Evolutionary conservation across 139 green algal genomes (phyloP).

Genomic region (Eudorina sp.): DNA sequence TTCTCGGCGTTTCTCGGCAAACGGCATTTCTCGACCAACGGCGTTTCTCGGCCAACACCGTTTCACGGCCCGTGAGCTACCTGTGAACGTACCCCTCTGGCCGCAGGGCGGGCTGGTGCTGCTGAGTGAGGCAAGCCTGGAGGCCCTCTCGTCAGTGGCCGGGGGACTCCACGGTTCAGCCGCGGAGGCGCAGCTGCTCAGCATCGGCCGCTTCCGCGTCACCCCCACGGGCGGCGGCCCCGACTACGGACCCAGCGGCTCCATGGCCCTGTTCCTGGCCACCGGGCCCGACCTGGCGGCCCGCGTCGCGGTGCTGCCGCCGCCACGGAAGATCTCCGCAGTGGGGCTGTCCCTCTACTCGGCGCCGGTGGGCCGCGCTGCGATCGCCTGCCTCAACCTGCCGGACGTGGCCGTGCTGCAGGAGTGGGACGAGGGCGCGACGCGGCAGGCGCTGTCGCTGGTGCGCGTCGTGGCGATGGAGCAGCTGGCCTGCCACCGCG

Average conservation of each 20-base stretch:
- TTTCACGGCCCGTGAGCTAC: too few relatives aligned
- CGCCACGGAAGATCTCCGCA: slow-evolving; percentile 16
- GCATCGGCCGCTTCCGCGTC: slow-evolving; percentile 22
- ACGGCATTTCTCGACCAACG: too few relatives aligned
- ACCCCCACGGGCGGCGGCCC: neutral
- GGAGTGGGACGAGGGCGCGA: neutral
- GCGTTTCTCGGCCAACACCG: too few relatives aligned
- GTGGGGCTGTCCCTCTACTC: slow-evolving; percentile 9
- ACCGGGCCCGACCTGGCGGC: neutral
- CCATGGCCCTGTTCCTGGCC: slow-evolving; percentile 2
- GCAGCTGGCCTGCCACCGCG: slow-evolving; percentile 23
- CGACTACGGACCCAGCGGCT: neutral
- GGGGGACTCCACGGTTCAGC: neutral
- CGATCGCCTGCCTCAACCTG: slow-evolving; percentile 1
- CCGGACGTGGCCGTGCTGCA: neutral
- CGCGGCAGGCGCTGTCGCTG: neutral
- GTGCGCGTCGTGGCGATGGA: neutral
- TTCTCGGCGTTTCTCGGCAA: too few relatives aligned
- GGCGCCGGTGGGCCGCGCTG: slow-evolving; percentile 10
- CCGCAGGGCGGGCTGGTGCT: slow-evolving; percentile 39
- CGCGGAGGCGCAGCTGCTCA: slow-evolving; percentile 9
- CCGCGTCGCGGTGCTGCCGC: slow-evolving; percentile 2
- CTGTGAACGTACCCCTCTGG: neutral
- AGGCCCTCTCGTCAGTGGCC: neutral
- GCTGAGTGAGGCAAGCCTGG: neutral